Conservation (phyloP, 805 yeast genomes). For the Phaffomyces thermotolerans region DNA sequence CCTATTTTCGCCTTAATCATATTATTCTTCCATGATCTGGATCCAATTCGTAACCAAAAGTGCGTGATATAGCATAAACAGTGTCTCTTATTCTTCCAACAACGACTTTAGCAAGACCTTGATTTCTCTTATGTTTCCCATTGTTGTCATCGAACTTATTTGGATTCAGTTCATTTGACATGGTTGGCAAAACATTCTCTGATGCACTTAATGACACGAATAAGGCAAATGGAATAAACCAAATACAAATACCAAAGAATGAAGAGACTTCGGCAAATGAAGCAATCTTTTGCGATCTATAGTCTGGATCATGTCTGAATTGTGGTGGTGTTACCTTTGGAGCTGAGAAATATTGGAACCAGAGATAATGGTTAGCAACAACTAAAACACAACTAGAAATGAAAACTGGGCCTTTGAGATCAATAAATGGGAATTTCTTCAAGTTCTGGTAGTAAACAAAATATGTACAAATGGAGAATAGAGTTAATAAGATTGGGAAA, state of each 20-base stretch:
- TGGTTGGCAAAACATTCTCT: slow-evolving; percentile 74
- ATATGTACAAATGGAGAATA: slow-evolving; percentile 66
- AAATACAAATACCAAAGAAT: slow-evolving; percentile 86
- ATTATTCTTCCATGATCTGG: slow-evolving; percentile 45
- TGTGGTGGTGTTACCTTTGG: slow-evolving; percentile 63
- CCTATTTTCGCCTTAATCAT: slow-evolving; percentile 12
- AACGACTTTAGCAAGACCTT: slow-evolving; percentile 62
- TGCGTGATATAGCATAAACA: slow-evolving; percentile 38
- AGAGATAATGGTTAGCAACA: slow-evolving; percentile 70
- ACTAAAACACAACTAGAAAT: slow-evolving; percentile 66
- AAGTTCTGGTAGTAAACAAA: slow-evolving; percentile 71
- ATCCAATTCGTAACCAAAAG: slow-evolving; percentile 61
- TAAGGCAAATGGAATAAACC: slow-evolving; percentile 90
- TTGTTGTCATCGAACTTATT: slow-evolving; percentile 23
- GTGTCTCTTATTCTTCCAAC: slow-evolving; percentile 46
- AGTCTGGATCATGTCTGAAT: slow-evolving; percentile 48
- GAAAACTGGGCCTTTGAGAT: slow-evolving; percentile 64
- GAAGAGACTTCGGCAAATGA: slow-evolving; percentile 88
- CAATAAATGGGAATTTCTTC: slow-evolving; percentile 75
- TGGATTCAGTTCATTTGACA: slow-evolving; percentile 22
- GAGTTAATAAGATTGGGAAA: slow-evolving; percentile 63
- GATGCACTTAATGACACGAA: slow-evolving; percentile 90
- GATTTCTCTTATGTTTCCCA: slow-evolving; percentile 37
- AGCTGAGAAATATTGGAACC: slow-evolving; percentile 81
- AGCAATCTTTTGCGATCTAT: slow-evolving; percentile 62